phyloP scores from a whole-genome alignment of 345 rosid species.

The Eucalyptus erythrocorys region DNA sequence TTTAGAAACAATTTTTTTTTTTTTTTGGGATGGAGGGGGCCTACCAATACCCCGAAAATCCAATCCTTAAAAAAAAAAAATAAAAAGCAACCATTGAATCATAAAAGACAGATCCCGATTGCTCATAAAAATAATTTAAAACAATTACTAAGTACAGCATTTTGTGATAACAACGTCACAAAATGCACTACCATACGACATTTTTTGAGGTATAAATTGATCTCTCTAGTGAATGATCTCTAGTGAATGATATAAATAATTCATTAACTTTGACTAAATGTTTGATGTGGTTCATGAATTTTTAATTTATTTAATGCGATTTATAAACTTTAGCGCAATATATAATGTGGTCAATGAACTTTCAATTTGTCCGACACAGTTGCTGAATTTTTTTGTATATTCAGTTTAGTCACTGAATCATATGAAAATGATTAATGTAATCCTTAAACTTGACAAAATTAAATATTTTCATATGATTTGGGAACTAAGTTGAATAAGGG shows the following conservation, averaged over 20 bases:
- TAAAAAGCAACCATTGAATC: neutral
- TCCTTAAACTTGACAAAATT: too few species aligned
- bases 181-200: neutral
- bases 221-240: neutral
- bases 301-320: too few species aligned
- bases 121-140: neutral
- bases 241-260: accelerated
- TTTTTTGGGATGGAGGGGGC: too few species aligned
- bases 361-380: accelerated
- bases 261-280: too few species aligned
- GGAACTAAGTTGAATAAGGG: too few species aligned
- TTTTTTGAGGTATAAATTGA: neutral
- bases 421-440: too few species aligned
- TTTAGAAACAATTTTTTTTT: neutral
- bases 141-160: neutral
- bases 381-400: too few species aligned
- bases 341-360: too few species aligned
- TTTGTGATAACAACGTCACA: accelerated
- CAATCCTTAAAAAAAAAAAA: neutral
- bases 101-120: neutral
- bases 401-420: too few species aligned
- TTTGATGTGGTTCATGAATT: accelerated
- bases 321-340: too few species aligned
- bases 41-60: neutral
- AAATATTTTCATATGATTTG: too few species aligned